These are phyloP conservation scores for Zoysia pacifica DNA, from an alignment of 176 grass and related monocot genomes.

Conservation along the genomic window DNA sequence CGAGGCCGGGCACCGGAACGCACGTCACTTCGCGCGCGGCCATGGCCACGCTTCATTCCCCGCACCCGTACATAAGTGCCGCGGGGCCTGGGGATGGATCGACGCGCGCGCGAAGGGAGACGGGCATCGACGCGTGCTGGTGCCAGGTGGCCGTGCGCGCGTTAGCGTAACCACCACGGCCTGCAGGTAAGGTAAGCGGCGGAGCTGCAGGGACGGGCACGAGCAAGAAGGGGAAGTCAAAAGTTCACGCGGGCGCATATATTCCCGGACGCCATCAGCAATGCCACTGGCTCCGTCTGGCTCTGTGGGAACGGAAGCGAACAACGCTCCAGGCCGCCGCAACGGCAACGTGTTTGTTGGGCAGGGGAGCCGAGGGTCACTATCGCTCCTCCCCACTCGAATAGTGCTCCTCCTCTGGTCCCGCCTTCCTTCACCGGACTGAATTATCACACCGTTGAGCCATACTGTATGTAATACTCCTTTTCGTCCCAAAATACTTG, in stretches of 20 bases:
- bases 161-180: background rate
- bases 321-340: background rate
- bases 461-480: background rate
- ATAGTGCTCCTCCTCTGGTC: background rate
- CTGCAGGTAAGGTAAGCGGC: background rate
- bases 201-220: background rate
- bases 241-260: conserved; percentile 10
- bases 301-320: background rate
- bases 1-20: too few relatives aligned
- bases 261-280: background rate
- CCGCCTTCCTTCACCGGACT: background rate
- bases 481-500: too few relatives aligned
- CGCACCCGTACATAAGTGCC: too few relatives aligned
- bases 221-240: background rate
- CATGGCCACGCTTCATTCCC: too few relatives aligned
- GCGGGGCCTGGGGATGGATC: too few relatives aligned
- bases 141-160: too few relatives aligned
- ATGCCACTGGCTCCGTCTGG: background rate
- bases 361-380: background rate
- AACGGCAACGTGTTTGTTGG: background rate
- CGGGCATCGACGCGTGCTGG: background rate
- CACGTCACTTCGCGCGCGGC: too few relatives aligned
- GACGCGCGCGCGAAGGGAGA: too few relatives aligned
- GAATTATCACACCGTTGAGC: background rate
- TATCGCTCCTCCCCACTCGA: background rate